Percentiles rank a stretch among this genome's conserved stretches.
Evolutionary conservation across 2,329 filamentous ascomycete genomes (phyloP).

Genomic region (Bimuria novae-zelandiae): DNA sequence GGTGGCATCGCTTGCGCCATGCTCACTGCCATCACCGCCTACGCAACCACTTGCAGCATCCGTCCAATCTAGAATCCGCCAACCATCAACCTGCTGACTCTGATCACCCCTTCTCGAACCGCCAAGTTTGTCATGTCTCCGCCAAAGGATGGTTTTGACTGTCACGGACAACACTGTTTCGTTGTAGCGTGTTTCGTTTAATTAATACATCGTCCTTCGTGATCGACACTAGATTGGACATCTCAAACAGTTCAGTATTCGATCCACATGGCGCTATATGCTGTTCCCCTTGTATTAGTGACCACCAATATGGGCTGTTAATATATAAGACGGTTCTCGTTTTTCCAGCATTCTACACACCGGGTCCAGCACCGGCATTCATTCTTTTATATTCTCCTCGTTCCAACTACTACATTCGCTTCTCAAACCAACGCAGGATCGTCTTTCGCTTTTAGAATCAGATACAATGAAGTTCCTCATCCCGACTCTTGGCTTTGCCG

Average conservation of each 20-base stretch:
- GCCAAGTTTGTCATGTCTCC: constrained; percentile 7
- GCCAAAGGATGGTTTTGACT: constrained; percentile 13
- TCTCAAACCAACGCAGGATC: constrained; percentile 6
- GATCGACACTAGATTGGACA: constrained; percentile 25
- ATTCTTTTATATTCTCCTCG: constrained; percentile 14
- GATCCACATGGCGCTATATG: constrained; percentile 12
- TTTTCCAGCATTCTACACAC: constrained; percentile 21
- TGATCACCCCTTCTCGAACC: neutral
- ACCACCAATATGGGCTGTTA: neutral
- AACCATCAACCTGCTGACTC: constrained; percentile 1
- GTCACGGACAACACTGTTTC: constrained; percentile 14
- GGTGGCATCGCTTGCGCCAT: neutral
- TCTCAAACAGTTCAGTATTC: constrained; percentile 25
- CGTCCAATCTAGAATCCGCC: neutral
- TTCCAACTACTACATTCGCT: constrained; percentile 3
- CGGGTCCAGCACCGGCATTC: constrained; percentile 23
- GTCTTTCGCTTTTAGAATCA: constrained; percentile 15
- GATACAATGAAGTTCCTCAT: constrained; percentile 41
- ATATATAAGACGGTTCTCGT: constrained; percentile 25
- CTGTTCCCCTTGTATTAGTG: constrained; percentile 9
- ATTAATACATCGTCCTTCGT: constrained; percentile 36
- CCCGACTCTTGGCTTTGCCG: constrained; percentile 32
- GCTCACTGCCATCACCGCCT: constrained; percentile 5
- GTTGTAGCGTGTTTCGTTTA: constrained; percentile 37
- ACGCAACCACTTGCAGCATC: constrained; percentile 3